Conservation (phyloP, 768 basidiomycete genomes). For the Fomitopsis serialis region DNA sequence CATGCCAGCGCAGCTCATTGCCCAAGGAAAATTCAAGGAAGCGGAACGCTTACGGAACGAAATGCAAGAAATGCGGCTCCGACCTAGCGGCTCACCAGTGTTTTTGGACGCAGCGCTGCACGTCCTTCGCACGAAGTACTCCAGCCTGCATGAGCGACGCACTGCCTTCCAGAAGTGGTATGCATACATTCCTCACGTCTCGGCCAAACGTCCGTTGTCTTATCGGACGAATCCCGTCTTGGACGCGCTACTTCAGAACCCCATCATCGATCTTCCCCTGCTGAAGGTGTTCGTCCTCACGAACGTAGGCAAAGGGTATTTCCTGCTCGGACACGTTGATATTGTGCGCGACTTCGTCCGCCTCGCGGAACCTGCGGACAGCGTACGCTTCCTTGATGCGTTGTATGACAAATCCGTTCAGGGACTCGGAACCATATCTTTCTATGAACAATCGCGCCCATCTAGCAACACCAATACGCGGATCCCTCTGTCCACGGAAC, state of each 20-base stretch:
- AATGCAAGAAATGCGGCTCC: slow-evolving; percentile 28
- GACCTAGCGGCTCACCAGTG: slow-evolving; percentile 35
- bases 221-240: slow-evolving; percentile 11
- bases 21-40: slow-evolving; percentile 23
- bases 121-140: slow-evolving; percentile 19
- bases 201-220: neutral
- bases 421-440: too few relatives aligned
- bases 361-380: slow-evolving; percentile 31
- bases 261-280: slow-evolving; percentile 28
- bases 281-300: slow-evolving; percentile 38
- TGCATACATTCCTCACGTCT: slow-evolving; percentile 33
- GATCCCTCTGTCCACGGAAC: too few relatives aligned
- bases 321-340: slow-evolving; percentile 1
- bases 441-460: too few relatives aligned
- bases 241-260: slow-evolving; percentile 25
- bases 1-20: slow-evolving; percentile 24
- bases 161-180: slow-evolving; percentile 36
- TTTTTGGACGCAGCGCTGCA: slow-evolving; percentile 28
- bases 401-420: slow-evolving; percentile 12
- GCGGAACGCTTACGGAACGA: slow-evolving; percentile 36
- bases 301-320: slow-evolving; percentile 44
- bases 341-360: slow-evolving; percentile 37
- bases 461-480: too few relatives aligned
- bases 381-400: slow-evolving; percentile 34
- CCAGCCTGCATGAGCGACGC: slow-evolving; percentile 13